Conservation (phyloP, 257 asterid genomes). For the Thymus quinquecostatus region DNA sequence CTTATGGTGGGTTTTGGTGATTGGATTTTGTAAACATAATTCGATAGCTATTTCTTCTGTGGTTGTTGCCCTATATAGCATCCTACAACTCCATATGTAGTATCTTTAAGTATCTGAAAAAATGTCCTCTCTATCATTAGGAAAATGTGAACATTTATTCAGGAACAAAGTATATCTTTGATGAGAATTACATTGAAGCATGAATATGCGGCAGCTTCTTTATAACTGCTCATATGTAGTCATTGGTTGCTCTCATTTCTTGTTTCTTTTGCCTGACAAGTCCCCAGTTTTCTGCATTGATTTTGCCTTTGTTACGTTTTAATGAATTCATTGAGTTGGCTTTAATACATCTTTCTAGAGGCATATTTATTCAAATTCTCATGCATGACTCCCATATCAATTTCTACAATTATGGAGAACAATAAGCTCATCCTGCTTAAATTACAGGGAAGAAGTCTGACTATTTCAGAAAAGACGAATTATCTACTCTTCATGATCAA, state of each 20-base stretch:
- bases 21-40: too few relatives aligned
- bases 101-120: neutral
- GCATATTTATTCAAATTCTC: constrained; percentile 22
- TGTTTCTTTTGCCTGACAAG: neutral
- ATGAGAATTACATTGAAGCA: neutral
- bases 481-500: constrained; percentile 96
- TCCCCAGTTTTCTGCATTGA: neutral
- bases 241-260: neutral
- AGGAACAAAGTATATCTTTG: too few relatives aligned
- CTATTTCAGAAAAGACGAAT: constrained; percentile 89
- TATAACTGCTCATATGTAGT: neutral
- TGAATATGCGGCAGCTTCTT: neutral
- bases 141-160: neutral
- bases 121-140: constrained; percentile 1
- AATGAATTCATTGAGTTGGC: constrained; percentile 13
- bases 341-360: constrained; percentile 18
- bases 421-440: constrained; percentile 23
- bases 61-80: too few relatives aligned
- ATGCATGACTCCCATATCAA: constrained; percentile 9
- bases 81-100: too few relatives aligned
- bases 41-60: too few relatives aligned
- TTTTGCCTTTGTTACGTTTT: neutral
- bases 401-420: constrained; percentile 2
- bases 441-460: constrained; percentile 87
- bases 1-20: too few relatives aligned